Conservation (phyloP, 495 filamentous ascomycete species). For the Aspergillus sclerotioniger region DNA sequence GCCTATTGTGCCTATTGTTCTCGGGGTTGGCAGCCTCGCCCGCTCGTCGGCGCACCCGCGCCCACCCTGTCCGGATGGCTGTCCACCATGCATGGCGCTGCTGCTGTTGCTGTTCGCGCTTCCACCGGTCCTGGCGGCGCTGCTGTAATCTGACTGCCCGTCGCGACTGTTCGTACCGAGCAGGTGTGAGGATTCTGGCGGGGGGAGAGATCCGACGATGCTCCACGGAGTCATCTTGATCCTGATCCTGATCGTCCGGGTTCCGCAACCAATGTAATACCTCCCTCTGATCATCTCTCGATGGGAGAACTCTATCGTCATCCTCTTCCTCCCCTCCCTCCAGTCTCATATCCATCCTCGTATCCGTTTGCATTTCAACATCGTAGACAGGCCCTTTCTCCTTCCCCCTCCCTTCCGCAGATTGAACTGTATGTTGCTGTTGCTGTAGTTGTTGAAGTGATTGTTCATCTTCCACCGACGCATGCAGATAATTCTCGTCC, state of each 20-base stretch:
- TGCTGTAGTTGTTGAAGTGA: no score
- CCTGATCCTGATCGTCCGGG: not conserved
- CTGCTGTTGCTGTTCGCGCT: not conserved
- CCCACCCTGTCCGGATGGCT: constrained; percentile 10
- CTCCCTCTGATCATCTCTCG: not conserved
- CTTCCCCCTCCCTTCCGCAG: no score
- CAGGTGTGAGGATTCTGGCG: constrained; percentile 18
- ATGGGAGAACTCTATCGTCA: not conserved
- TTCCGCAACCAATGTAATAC: not conserved
- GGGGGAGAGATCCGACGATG: constrained; percentile 12
- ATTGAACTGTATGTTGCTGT: no score
- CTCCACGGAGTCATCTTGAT: not conserved
- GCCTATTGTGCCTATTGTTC: not conserved
- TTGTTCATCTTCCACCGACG: no score
- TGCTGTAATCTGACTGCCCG: not conserved
- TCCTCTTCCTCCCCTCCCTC: constrained; percentile 5
- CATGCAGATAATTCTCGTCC: not conserved
- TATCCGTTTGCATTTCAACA: not conserved
- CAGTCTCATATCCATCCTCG: not conserved
- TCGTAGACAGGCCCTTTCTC: no score
- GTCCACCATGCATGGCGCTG: not conserved
- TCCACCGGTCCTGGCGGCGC: not conserved
- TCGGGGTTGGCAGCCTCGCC: not conserved
- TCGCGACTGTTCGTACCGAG: constrained; percentile 14
- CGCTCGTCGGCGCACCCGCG: not conserved